These are phyloP conservation scores for Gymnopilus junonius DNA, from an alignment of 768 basidiomycete genomes.

Conservation along the genomic window DNA sequence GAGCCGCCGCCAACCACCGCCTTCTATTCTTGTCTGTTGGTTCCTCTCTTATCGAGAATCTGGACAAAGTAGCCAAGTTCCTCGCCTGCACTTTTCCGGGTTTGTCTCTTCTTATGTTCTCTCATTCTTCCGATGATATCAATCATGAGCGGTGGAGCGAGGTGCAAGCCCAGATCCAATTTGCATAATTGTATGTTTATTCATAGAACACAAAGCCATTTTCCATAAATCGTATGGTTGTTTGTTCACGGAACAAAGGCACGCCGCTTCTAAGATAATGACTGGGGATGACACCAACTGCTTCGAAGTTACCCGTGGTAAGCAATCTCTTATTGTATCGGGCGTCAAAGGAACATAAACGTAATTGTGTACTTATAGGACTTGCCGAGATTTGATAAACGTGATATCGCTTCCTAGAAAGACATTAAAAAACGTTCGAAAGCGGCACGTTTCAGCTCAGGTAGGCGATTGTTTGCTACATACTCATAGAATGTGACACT, in stretches of 20 bases:
- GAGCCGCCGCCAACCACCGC: background rate
- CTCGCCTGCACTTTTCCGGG: background rate
- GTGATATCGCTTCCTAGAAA: background rate
- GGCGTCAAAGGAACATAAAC: background rate
- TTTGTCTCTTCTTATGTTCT: background rate
- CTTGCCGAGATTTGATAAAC: background rate
- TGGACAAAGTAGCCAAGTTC: background rate
- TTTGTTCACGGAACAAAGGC: background rate
- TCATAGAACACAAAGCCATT: background rate
- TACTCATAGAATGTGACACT: no score
- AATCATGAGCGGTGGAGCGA: background rate
- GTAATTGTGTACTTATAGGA: background rate
- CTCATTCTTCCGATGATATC: background rate
- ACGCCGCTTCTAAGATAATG: no score
- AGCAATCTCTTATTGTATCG: background rate
- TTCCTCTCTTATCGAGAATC: background rate
- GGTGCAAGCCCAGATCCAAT: background rate
- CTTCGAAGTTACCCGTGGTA: background rate
- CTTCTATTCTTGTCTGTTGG: slow-evolving; percentile 2
- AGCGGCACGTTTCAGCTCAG: no score
- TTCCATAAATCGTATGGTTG: background rate
- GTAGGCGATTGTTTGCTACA: no score
- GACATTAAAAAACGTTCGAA: no score
- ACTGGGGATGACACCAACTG: no score
- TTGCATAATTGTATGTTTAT: background rate